Evolutionary conservation across 352 stramenopile species (phyloP).

Genomic region (Phytophthora melonis): DNA sequence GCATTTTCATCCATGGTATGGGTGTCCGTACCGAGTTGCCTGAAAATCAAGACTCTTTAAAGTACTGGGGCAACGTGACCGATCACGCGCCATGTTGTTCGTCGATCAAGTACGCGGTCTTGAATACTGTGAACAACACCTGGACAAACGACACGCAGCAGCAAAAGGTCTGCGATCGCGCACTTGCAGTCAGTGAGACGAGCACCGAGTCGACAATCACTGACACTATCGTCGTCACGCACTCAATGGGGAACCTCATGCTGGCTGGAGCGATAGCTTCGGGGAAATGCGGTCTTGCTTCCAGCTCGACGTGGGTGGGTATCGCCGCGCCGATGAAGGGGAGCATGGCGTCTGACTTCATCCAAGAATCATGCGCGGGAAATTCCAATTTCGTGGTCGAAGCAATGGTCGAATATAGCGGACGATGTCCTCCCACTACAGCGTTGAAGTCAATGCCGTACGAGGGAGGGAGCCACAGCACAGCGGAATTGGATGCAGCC

Average conservation of each 20-base stretch:
- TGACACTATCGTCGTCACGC: slow-evolving; percentile 32
- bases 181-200: slow-evolving; percentile 32
- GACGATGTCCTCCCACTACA: slow-evolving; percentile 21
- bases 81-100: slow-evolving; percentile 28
- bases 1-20: slow-evolving; percentile 32
- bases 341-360: slow-evolving; percentile 31
- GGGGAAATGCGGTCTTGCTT: slow-evolving; percentile 23
- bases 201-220: slow-evolving; percentile 16
- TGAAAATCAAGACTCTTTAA: slow-evolving; percentile 14
- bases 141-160: slow-evolving; percentile 41
- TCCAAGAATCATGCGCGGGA: slow-evolving; percentile 20
- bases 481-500: slow-evolving; percentile 11
- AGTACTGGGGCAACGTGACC: slow-evolving; percentile 29
- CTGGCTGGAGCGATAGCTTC: slow-evolving; percentile 33
- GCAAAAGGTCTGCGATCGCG: slow-evolving; percentile 39
- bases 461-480: slow-evolving; percentile 25
- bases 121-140: slow-evolving; percentile 42
- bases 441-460: slow-evolving; percentile 37
- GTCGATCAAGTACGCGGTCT: slow-evolving; percentile 34
- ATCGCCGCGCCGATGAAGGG: slow-evolving; percentile 36
- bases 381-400: slow-evolving; percentile 21
- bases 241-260: slow-evolving; percentile 33
- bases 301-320: slow-evolving; percentile 41
- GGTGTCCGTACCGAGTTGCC: neutral
- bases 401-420: slow-evolving; percentile 12